Conservation (phyloP, 2,329 filamentous ascomycete genomes). For the Clarireedia homoeocarpa region DNA sequence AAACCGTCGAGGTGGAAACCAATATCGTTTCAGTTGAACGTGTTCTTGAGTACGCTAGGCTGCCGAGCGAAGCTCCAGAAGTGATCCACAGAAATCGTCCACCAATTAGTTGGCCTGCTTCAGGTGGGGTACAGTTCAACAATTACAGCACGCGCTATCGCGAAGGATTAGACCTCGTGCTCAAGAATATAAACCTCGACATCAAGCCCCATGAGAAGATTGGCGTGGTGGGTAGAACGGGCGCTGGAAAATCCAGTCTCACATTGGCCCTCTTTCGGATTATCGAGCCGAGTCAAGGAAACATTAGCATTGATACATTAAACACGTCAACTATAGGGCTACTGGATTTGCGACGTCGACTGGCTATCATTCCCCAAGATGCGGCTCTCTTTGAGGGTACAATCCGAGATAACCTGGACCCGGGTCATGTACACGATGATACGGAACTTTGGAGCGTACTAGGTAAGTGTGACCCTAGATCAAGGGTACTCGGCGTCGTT, state of each 20-base stretch:
- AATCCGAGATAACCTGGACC: constrained; percentile 90
- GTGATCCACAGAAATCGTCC: constrained; percentile 83
- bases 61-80: constrained; percentile 91
- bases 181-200: constrained; percentile 85
- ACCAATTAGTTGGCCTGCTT: constrained; percentile 82
- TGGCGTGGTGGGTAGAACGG: constrained; percentile 91
- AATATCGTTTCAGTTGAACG: constrained; percentile 98
- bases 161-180: constrained; percentile 78
- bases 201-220: constrained; percentile 98
- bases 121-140: constrained; percentile 82
- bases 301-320: constrained; percentile 81
- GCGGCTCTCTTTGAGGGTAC: constrained; percentile 92
- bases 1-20: constrained; percentile 99
- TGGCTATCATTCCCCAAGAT: constrained; percentile 97
- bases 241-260: constrained; percentile 90
- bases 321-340: constrained; percentile 88
- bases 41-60: constrained; percentile 85
- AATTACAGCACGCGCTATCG: constrained; percentile 94
- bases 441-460: constrained; percentile 95
- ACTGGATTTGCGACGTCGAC: constrained; percentile 75
- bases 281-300: constrained; percentile 76
- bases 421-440: constrained; percentile 90
- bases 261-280: constrained; percentile 92
- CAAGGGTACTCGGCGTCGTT: constrained; percentile 10
- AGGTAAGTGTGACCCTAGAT: constrained; percentile 48